A percentile compares a stretch with the other conserved stretches of the same genome.
Conservation (phyloP, 352 stramenopile genomes). For the Phytophthora litchii region DNA sequence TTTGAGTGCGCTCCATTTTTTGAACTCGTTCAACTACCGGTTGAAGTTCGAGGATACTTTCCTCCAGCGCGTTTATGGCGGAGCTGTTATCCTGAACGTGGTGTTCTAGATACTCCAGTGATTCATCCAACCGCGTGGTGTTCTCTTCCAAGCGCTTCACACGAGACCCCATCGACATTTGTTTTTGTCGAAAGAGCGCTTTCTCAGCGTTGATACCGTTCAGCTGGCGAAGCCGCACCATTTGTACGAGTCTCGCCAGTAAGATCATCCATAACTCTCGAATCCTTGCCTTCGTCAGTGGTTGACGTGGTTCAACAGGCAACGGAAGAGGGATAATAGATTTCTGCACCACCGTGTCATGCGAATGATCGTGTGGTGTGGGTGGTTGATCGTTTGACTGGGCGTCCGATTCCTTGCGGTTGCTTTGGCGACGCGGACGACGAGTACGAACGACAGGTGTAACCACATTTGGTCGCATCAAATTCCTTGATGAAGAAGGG, state of each 20-base stretch:
- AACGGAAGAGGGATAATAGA: background rate
- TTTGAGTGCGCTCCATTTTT: constrained; percentile 49
- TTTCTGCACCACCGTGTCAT: constrained; percentile 3
- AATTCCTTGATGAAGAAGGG: constrained; percentile 14
- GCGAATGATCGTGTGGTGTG: background rate
- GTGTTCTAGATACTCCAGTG: constrained; percentile 51
- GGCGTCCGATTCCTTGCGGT: constrained; percentile 31
- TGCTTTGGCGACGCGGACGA: constrained; percentile 34
- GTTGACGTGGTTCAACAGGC: constrained; percentile 19
- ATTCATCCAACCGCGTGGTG: constrained; percentile 50
- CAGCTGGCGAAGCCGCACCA: constrained; percentile 60
- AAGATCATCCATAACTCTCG: constrained; percentile 51
- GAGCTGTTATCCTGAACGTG: constrained; percentile 46
- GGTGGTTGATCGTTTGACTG: constrained; percentile 7
- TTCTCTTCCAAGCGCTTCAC: constrained; percentile 68
- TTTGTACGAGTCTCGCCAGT: constrained; percentile 57
- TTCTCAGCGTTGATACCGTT: constrained; percentile 56
- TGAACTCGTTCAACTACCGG: constrained; percentile 43
- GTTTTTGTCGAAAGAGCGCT: constrained; percentile 60
- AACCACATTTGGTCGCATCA: constrained; percentile 7
- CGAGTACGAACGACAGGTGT: constrained; percentile 39
- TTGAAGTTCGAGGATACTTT: constrained; percentile 46
- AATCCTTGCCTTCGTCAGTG: constrained; percentile 47
- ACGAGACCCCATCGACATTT: constrained; percentile 68
- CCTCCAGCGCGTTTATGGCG: constrained; percentile 43